Base-by-base conservation (phyloP, 202 grass and related monocot species). In the Saccharum hybrid region DNA sequence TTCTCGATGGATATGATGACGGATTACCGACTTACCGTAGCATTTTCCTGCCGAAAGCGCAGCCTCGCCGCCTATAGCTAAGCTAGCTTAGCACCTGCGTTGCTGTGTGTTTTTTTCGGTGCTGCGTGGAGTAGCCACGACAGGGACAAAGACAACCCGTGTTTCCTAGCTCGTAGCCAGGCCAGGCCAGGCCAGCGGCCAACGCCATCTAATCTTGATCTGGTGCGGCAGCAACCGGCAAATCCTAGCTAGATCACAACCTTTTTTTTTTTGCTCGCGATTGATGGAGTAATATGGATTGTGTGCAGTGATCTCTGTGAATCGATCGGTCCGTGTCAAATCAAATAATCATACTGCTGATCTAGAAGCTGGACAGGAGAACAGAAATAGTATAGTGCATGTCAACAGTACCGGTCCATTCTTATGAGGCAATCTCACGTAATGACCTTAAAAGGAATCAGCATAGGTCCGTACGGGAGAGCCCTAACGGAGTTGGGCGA, bases 11-110 rank as follows among this genome's bases (percentile, higher is more conserved):
- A 52, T 52, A 90, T 86, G 88, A 90, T 86, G 79, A 83, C n/a
- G 68, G 80, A 86, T 90, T 90, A 86, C 80, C 84, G 84, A 79
- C 84, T 86, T 14, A 75, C 49, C 79, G 62, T 83, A 79, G 62
- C 79, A 78, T 90, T 89, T 86, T 86, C 70, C 54, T 86, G 83
- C 88, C 88, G 88, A 90, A 90, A 90, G 88, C 68, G 88, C 62
- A 12, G 60, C 73, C 82, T 89, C 72, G 10, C 15, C 3, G 56
- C 73, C 78, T 86, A 82, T 73, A 82, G 12, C 70, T 26, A 26
- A 26, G 26, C 26, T 73, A 72, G 40, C 40, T 66, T 66, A 66
- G 68, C 79, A 81, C 51, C 51, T 82, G 83, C 73, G 38, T 22
- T 70, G 12, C 3, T n/a, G 1, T 12, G 4, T 37, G 2, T 28